These are phyloP conservation scores for Uronychia binucleata DNA, from an alignment of 73 alveolate species.

Conservation along the genomic window DNA sequence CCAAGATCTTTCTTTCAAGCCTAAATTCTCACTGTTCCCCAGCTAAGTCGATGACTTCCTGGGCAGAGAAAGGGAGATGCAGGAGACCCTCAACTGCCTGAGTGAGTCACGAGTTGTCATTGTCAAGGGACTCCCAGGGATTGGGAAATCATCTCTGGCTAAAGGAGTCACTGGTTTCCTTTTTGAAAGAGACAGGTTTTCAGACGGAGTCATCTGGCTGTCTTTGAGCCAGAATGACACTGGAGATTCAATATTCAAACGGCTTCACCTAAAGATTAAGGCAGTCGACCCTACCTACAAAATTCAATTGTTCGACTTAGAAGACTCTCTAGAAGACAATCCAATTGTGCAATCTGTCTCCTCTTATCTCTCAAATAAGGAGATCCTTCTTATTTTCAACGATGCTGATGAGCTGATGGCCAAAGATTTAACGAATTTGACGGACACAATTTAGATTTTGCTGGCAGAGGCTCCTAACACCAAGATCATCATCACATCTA, in stretches of 20 bases:
- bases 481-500: slow-evolving; percentile 36
- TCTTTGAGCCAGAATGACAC: slow-evolving; percentile 32
- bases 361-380: slow-evolving; percentile 27
- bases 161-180: slow-evolving; percentile 40
- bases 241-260: slow-evolving; percentile 36
- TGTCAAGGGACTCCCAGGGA: slow-evolving; percentile 66
- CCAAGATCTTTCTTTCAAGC: slow-evolving; percentile 18
- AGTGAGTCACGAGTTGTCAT: slow-evolving; percentile 48
- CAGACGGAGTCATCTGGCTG: slow-evolving; percentile 45
- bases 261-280: slow-evolving; percentile 11
- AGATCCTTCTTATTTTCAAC: slow-evolving; percentile 44
- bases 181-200: slow-evolving; percentile 30
- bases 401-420: slow-evolving; percentile 55
- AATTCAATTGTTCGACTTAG: not conserved
- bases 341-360: not conserved
- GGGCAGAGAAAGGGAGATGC: slow-evolving; percentile 63
- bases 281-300: not conserved
- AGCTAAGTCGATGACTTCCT: slow-evolving; percentile 47
- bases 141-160: slow-evolving; percentile 58
- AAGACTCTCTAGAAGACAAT: too few species aligned
- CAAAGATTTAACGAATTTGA: slow-evolving; percentile 37
- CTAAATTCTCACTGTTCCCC: slow-evolving; percentile 27
- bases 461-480: slow-evolving; percentile 19
- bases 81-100: slow-evolving; percentile 23
- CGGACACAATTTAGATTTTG: slow-evolving; percentile 9